phyloP scores from a whole-genome alignment of 2,329 filamentous ascomycete genomes.

The Aureobasidium mangrovei region DNA sequence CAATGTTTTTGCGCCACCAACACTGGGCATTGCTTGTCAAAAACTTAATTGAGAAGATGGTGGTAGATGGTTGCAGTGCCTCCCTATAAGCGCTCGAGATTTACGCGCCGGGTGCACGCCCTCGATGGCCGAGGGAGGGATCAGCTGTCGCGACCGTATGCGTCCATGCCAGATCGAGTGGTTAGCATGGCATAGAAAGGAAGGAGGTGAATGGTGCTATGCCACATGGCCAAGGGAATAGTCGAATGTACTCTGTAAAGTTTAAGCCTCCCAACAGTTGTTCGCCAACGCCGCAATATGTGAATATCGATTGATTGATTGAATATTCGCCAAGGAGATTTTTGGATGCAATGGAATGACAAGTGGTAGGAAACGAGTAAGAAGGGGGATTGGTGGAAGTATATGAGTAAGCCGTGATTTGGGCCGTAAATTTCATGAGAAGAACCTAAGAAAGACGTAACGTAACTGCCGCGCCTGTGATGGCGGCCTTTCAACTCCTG shows the following conservation, averaged over 20 bases:
- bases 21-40: neutral
- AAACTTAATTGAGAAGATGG: neutral
- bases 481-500: conserved; percentile 12
- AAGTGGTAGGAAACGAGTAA: neutral
- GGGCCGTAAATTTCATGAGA: conserved; percentile 14
- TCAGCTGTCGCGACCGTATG: neutral
- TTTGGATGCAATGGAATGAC: neutral
- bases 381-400: neutral
- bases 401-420: conserved; percentile 7
- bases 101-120: neutral
- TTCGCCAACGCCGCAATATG: neutral
- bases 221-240: neutral
- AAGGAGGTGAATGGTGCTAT: neutral
- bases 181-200: neutral
- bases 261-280: neutral
- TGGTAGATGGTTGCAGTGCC: neutral
- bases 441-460: conserved; percentile 14
- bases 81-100: neutral
- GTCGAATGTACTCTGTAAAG: neutral
- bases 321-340: neutral
- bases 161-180: neutral
- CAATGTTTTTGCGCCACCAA: neutral
- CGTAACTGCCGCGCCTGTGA: conserved; percentile 10
- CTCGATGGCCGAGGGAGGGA: neutral
- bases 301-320: neutral